Base-by-base conservation (phyloP, 208 protist genomes). In the Acanthamoeba castellanii region DNA sequence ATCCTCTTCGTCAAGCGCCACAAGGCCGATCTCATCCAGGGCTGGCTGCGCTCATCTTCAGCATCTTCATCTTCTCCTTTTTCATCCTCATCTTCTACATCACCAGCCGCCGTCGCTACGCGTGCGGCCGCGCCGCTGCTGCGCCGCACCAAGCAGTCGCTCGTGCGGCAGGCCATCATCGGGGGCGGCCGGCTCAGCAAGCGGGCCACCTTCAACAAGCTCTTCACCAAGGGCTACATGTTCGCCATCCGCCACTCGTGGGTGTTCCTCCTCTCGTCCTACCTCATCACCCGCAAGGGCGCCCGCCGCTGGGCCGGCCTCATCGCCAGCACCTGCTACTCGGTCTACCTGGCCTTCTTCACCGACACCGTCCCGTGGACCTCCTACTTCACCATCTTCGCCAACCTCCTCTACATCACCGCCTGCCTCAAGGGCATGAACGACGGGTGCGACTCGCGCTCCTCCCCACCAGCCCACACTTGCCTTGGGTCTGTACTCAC, bases 341-440 rank as follows among this genome's bases (percentile, higher is more conserved):
- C 76, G 45, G 76, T 85, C 27, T 85, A 85, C 30, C n/a, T 85
- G 45, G 76, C 76, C 14, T 85, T 85, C 76, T 85, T 85, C 42
- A 85, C 76, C 32, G 47, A 85, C 45, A 85, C 76, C 42, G 76
- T 85, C 9, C 76, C 76, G 47, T 85, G 76, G 76, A 85, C 76
- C 27, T 85, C 76, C 76, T 85, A 85, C 45, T 85, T 85, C 76
- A 85, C 76, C 76, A 85, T 85, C 76, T 85, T 85, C 20, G 76
- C 76, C 76, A 85, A 85, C 76, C 76, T 85, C 42, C 76, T 85
- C 47, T 85, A 85, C 45, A 50, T 85, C 76, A 85, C 76, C 42
- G 76, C 42, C 27, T 85, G 76, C 47, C 76, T 85, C 45, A 85
- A 85, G 45, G 76, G 76, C 42, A 85, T 85, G 76, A 85, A 85